Evolutionary conservation across 495 filamentous ascomycete species (phyloP).

Genomic region (Penicillium manginii): DNA sequence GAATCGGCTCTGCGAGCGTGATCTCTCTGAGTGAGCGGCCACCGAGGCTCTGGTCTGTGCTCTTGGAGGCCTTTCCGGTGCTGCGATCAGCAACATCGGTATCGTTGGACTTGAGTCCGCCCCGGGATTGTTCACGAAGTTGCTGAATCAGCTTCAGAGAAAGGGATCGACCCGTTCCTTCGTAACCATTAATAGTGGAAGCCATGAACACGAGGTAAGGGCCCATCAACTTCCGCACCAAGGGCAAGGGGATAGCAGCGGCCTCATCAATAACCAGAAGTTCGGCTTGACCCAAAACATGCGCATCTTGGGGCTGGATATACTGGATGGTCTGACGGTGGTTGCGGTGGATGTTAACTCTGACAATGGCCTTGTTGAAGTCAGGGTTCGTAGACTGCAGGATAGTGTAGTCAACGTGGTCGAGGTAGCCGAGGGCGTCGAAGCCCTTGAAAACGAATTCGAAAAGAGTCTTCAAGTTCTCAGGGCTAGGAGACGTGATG

Average conservation of each 20-base stretch:
- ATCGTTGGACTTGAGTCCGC: slow-evolving; percentile 56
- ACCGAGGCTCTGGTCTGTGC: slow-evolving; percentile 61
- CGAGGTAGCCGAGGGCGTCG: slow-evolving; percentile 87
- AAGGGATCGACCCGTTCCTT: slow-evolving; percentile 93
- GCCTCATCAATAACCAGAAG: slow-evolving; percentile 97
- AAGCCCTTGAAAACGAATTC: slow-evolving; percentile 99
- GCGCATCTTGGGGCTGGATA: slow-evolving; percentile 93
- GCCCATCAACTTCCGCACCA: slow-evolving; percentile 92
- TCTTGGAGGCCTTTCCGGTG: slow-evolving; percentile 68
- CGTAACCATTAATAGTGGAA: slow-evolving; percentile 98
- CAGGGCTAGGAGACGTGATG: slow-evolving; percentile 96
- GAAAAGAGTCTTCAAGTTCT: slow-evolving; percentile 98
- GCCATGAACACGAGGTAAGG: slow-evolving; percentile 99
- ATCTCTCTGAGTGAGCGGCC: slow-evolving; percentile 89
- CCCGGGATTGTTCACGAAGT: slow-evolving; percentile 87
- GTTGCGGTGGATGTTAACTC: slow-evolving; percentile 93
- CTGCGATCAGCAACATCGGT: slow-evolving; percentile 73
- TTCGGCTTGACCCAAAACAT: slow-evolving; percentile 94
- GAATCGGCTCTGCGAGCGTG: slow-evolving; percentile 88
- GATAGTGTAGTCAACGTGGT: slow-evolving; percentile 96
- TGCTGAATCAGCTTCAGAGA: slow-evolving; percentile 98
- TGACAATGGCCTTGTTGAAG: slow-evolving; percentile 98
- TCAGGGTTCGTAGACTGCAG: slow-evolving; percentile 98
- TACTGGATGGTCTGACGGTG: slow-evolving; percentile 99
- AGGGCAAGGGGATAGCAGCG: slow-evolving; percentile 90